Base-by-base conservation (phyloP, 805 yeast genomes). In the Zygosaccharomyces bisporus region DNA sequence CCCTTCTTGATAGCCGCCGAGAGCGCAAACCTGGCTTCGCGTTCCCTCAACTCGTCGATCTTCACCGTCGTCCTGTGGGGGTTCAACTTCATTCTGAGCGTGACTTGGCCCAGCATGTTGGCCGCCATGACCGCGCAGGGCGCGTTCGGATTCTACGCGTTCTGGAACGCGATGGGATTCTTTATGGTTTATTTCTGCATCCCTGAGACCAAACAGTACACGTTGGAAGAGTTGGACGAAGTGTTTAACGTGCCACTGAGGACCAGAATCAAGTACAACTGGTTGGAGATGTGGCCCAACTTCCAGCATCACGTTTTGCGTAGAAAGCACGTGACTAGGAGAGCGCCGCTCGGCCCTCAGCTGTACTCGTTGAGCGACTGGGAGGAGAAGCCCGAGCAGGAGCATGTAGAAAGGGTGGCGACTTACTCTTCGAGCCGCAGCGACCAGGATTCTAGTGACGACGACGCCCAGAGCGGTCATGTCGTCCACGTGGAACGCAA, bases 1-100 rank as follows among this genome's bases (percentile, higher is more conserved):
- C 95, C 95, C 3, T 87, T 87, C 69, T 83, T 93, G 2, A 85
- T 87, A 60, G 81, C 89, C 18, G 95, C 95, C 7, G 95, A 87
- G 64, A 85, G 83, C 56, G 77, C 83, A 69, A 87, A 91, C 48
- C 71, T 86, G 57, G 83, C 83, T 57, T 77, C 85, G 49, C 78
- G 95, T 67, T 89, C 86, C 53, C 67, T 85, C 42, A 90, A 91
- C 43, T 83, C 87, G 81, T 80, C 89, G 2, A 71, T 81, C 51
- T 91, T 90, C 21, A 81, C 90, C 23, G 82, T 86, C 16, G 78
- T 83, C 14, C 72, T 83, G 61, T 81, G 86, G 86, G 81, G 81
- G 65, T 81, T 81, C 72, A 81, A 81, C 62, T 81, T 81, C 54
- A 67, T 81, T 41, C 68, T 81, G 49, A 80, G 93, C 16, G 73